Evolutionary conservation across 441 rosid species (phyloP), one percentile per base, ranked within the genome.

Genomic region (Arabidopsis lyrata): DNA sequence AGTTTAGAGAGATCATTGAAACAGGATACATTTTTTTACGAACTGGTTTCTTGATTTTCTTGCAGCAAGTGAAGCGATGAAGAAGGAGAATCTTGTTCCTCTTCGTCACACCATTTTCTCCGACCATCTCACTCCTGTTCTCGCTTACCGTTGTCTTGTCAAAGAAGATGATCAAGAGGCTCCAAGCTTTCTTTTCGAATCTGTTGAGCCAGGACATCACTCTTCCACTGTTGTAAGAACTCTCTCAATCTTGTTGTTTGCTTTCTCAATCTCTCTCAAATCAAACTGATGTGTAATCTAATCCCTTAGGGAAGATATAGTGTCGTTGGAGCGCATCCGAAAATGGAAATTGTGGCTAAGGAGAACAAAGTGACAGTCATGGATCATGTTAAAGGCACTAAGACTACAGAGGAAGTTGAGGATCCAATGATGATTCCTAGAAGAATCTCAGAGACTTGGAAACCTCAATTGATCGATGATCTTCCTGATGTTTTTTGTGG

Each of bases 401-500:
- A 80, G 71, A 83, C 77, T 0, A 88, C 85, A 77, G 87, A 90
- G 70, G 41, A 80, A n/a, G 89, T 81, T 69, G 89, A 86, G 20
- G 93, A 92, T 83, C 93, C 97, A 7, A 85, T 92, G 93, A 18
- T 14, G 39, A 77, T 92, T 80, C 89, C 97, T 10, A 82, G 76
- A 63, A 86, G 81, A 77, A 83, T 92, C 47, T 86, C 90, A 0
- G 86, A 86, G 66, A 67, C 70, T 58, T 92, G 97, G 96, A 83
- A 86, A 69, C 74, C 96, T 27, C 91, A 81, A 55, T 39, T 81
- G 7, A 74, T 83, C 55, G 82, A 83, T 63, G 93, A 84, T 32
- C 93, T 90, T 63, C 97, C 96, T 9, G 91, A 90, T 73, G 81
- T 87, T 18, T 90, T 92, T 76, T 88, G 96, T 18, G 90, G 96